phyloP scores from a whole-genome alignment of 2,329 filamentous ascomycete species.

The Amesomyces nigricolor region DNA sequence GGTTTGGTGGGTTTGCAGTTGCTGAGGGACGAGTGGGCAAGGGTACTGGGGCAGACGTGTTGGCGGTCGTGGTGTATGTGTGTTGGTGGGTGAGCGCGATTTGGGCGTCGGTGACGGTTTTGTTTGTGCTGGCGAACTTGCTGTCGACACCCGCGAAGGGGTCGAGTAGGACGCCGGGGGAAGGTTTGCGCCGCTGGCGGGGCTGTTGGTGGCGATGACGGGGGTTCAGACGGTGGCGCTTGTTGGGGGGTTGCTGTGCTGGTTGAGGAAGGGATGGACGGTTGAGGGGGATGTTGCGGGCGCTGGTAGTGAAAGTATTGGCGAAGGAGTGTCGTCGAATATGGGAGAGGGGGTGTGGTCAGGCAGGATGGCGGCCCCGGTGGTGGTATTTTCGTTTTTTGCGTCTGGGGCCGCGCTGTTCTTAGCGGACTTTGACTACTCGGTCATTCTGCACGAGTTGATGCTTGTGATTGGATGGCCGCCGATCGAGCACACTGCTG shows the following conservation, averaged over 20 bases:
- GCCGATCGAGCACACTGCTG: constrained; percentile 7
- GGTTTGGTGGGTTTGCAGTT: constrained; percentile 4
- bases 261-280: neutral
- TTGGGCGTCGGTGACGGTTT: constrained; percentile 1
- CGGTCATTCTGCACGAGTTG: constrained; percentile 15
- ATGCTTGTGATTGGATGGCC: constrained; percentile 18
- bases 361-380: neutral
- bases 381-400: constrained; percentile 12
- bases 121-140: constrained; percentile 5
- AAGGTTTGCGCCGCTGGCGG: constrained; percentile 8
- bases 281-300: neutral
- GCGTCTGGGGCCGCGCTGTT: constrained; percentile 4
- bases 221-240: constrained; percentile 7
- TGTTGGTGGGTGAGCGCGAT: constrained; percentile 14
- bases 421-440: constrained; percentile 3
- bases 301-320: neutral
- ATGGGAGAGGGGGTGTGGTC: neutral
- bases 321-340: neutral
- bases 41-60: neutral
- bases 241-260: constrained; percentile 6
- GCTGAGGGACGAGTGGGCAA: neutral
- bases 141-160: neutral
- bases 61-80: constrained; percentile 10
- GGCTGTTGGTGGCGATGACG: neutral
- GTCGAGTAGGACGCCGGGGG: constrained; percentile 5